Base-by-base conservation (phyloP, 306 rosid genomes). In the Prunus campanulata region DNA sequence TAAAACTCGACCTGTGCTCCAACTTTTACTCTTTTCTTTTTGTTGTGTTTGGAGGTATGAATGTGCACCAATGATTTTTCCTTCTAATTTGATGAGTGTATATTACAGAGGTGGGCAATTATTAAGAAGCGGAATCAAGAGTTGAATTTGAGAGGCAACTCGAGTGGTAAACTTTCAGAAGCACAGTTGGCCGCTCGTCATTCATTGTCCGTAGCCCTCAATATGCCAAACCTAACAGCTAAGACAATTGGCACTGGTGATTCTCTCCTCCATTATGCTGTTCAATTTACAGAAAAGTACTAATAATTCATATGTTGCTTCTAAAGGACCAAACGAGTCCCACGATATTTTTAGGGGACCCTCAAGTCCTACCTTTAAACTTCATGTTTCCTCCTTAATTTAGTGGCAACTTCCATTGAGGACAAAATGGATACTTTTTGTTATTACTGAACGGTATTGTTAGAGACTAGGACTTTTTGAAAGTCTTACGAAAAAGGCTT, bases 111-210 rank as follows among this genome's bases (percentile, higher is more conserved):
- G 82, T 95, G 96, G 97, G 85, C 86, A 77, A 77, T 78, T 86
- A 85, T 92, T 84, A 84, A 89, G 54, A 95, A 85, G 87, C 82
- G 83, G 64, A 86, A 74, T 29, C 85, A 84, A 20, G 75, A 77
- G 74, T 55, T 68, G 68, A 89, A 72, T 82, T 30, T 84, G 49
- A 90, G 83, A 78, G 56, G 83, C 69, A 76, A 52, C 55, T 52
- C 83, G 61, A 74, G 84, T 56, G 85, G 87, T 75, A 64, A 87
- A 74, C 87, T 80, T 76, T 82, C 90, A 46, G 96, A 93, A 60
- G 94, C 85, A 75, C 91, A 89, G 75, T 80, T 87, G 85, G 98
- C 97, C 57, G 87, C 98, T 69, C 91, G 91, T 68, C 92, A 87
- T 66, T 90, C 98, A 13, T 82, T 92, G 85, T 88, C 91, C 32